These are phyloP conservation scores for Beauveria varroae DNA, from an alignment of 2,329 filamentous ascomycete species.

Conservation along the genomic window DNA sequence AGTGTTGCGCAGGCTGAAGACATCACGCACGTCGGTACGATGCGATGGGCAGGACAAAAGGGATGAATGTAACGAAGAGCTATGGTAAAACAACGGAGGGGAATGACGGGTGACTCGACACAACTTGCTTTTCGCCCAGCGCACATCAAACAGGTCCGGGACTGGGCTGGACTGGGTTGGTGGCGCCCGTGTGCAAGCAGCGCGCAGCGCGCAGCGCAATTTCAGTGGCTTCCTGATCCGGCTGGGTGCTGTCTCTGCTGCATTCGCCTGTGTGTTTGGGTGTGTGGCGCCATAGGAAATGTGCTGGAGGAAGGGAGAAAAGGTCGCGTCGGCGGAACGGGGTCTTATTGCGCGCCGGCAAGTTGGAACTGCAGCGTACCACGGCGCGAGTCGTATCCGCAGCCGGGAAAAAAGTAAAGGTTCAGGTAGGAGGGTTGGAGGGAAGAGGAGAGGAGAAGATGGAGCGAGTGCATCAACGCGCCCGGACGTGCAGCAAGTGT, in stretches of 20 bases:
- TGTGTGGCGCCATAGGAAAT: background rate
- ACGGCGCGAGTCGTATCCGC: background rate
- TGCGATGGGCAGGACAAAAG: background rate
- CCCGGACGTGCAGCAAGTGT: conserved; percentile 1
- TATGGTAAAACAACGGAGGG: background rate
- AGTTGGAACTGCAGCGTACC: background rate
- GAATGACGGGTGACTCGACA: background rate
- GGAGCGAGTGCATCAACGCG: conserved; percentile 6
- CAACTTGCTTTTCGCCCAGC: conserved; percentile 2
- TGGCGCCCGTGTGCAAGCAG: background rate
- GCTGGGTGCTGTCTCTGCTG: conserved; percentile 5
- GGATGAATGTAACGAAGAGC: background rate
- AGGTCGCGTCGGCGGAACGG: background rate
- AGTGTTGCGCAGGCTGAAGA: background rate
- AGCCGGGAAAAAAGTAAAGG: background rate
- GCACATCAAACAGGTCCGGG: conserved; percentile 3
- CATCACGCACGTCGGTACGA: background rate
- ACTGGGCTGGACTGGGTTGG: background rate
- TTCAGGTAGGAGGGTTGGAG: background rate
- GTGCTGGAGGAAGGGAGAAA: background rate
- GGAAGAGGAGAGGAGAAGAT: background rate
- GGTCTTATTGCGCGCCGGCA: background rate
- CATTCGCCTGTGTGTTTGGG: background rate
- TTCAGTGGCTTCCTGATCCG: conserved; percentile 9
- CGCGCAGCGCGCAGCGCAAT: background rate